Conservation (phyloP, 2,329 filamentous ascomycete species). For the Claviceps sorghi region DNA sequence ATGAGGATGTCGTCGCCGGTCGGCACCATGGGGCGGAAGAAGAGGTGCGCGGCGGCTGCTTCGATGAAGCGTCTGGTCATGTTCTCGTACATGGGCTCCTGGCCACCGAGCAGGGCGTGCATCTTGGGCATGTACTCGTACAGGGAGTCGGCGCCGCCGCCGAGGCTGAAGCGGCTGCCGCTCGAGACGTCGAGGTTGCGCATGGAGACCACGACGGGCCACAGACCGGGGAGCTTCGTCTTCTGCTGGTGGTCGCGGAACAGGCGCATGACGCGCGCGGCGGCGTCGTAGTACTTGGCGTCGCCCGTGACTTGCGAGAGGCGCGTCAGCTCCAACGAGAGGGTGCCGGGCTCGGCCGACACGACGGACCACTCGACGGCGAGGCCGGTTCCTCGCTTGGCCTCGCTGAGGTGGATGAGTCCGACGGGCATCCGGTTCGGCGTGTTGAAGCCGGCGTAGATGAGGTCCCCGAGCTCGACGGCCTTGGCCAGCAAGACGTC, state of each 20-base stretch:
- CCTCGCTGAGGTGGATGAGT: constrained; percentile 29
- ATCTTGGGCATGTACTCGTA: constrained; percentile 92
- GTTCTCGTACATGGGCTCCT: constrained; percentile 35
- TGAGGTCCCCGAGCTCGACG: constrained; percentile 45
- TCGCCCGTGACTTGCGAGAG: constrained; percentile 60
- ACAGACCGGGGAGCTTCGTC: constrained; percentile 57
- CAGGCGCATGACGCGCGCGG: constrained; percentile 51
- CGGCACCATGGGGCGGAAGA: constrained; percentile 48
- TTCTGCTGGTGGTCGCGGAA: constrained; percentile 50
- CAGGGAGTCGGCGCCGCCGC: constrained; percentile 28
- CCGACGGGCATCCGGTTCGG: constrained; percentile 49
- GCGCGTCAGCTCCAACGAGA: constrained; percentile 59
- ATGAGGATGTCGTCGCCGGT: constrained; percentile 39
- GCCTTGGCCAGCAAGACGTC: constrained; percentile 46
- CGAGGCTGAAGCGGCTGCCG: constrained; percentile 19
- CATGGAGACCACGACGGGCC: constrained; percentile 52
- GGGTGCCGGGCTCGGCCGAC: constrained; percentile 41
- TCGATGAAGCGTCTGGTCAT: constrained; percentile 44
- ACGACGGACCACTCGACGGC: constrained; percentile 23
- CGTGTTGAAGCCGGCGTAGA: constrained; percentile 54
- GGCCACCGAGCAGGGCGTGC: constrained; percentile 49
- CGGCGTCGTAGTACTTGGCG: constrained; percentile 59
- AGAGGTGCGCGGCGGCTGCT: constrained; percentile 39
- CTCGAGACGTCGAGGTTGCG: constrained; percentile 28
- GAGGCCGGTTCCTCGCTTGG: constrained; percentile 22